A percentile compares a stretch with the other conserved stretches of the same genome.
Evolutionary conservation across 2,329 filamentous ascomycete genomes (phyloP).

Genomic region (Trichophyton simii): DNA sequence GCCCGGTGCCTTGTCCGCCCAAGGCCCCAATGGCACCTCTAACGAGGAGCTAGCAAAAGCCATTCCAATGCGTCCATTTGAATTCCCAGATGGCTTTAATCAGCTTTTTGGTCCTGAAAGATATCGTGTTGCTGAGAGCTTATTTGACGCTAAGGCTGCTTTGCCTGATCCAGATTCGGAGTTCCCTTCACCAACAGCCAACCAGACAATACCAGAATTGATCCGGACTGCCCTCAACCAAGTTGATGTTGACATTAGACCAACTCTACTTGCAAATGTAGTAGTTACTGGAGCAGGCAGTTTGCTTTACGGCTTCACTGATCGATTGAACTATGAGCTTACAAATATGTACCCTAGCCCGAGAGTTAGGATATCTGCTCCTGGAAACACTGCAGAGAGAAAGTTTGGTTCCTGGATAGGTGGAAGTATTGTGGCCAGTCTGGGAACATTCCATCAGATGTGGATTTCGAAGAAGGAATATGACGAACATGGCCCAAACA

Average conservation of each 20-base stretch:
- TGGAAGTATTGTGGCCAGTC: constrained; percentile 83
- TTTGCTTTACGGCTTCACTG: constrained; percentile 81
- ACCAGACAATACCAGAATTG: constrained; percentile 71
- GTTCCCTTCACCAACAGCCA: constrained; percentile 47
- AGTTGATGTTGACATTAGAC: constrained; percentile 80
- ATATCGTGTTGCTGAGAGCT: constrained; percentile 71
- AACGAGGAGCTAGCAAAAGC: constrained; percentile 66
- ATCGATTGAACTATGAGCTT: constrained; percentile 77
- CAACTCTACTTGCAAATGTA: constrained; percentile 73
- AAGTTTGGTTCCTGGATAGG: constrained; percentile 94
- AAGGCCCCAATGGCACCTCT: constrained; percentile 40
- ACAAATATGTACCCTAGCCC: constrained; percentile 69
- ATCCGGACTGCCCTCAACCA: constrained; percentile 64
- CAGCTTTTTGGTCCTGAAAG: constrained; percentile 85
- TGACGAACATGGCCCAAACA: constrained; percentile 78
- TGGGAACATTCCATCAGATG: constrained; percentile 98
- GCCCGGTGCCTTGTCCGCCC: constrained; percentile 50
- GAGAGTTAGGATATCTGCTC: constrained; percentile 76
- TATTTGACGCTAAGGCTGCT: constrained; percentile 78
- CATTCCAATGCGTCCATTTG: constrained; percentile 74
- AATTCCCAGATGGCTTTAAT: constrained; percentile 95
- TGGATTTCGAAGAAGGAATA: constrained; percentile 98
- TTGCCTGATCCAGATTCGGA: constrained; percentile 38
- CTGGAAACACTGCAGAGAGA: constrained; percentile 73
- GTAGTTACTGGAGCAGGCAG: constrained; percentile 84